phyloP scores from a whole-genome alignment of 2,329 filamentous ascomycete species.

The Aspergillus sp. region DNA sequence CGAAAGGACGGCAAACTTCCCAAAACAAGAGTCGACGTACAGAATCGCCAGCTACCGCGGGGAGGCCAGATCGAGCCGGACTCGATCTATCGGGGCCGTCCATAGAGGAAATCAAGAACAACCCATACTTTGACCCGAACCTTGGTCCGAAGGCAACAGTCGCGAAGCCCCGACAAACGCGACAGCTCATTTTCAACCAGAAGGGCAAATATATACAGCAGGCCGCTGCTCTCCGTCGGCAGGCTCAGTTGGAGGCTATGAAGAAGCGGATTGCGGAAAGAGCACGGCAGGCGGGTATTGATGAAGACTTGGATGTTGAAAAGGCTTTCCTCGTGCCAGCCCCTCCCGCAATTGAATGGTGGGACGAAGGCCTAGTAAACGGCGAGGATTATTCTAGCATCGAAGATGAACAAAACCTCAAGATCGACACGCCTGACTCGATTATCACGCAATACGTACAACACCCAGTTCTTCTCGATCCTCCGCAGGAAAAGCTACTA shows the following conservation, averaged over 20 bases:
- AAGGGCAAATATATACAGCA: slow-evolving; percentile 98
- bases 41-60: slow-evolving; percentile 43
- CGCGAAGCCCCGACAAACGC: slow-evolving; percentile 67
- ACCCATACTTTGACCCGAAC: slow-evolving; percentile 81
- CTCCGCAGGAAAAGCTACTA: slow-evolving; percentile 82
- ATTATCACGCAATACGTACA: slow-evolving; percentile 91
- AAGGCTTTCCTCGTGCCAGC: slow-evolving; percentile 83
- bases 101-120: slow-evolving; percentile 62
- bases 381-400: slow-evolving; percentile 74
- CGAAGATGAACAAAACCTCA: slow-evolving; percentile 65
- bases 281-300: slow-evolving; percentile 85
- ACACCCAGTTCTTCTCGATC: slow-evolving; percentile 86
- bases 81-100: slow-evolving; percentile 61
- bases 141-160: slow-evolving; percentile 60
- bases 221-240: slow-evolving; percentile 82
- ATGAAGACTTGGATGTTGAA: slow-evolving; percentile 85
- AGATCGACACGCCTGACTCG: slow-evolving; percentile 74
- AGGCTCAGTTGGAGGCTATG: slow-evolving; percentile 88
- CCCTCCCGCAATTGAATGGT: slow-evolving; percentile 93
- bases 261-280: slow-evolving; percentile 89
- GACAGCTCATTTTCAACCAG: slow-evolving; percentile 84
- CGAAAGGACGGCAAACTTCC: slow-evolving; percentile 45
- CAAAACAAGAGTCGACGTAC: slow-evolving; percentile 57
- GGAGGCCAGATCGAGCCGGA: slow-evolving; percentile 49
- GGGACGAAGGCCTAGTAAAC: slow-evolving; percentile 85